A percentile compares a stretch with the other conserved stretches of the same genome.
phyloP scores from a whole-genome alignment of 140 eudicot species.

The Cichorium intybus region DNA sequence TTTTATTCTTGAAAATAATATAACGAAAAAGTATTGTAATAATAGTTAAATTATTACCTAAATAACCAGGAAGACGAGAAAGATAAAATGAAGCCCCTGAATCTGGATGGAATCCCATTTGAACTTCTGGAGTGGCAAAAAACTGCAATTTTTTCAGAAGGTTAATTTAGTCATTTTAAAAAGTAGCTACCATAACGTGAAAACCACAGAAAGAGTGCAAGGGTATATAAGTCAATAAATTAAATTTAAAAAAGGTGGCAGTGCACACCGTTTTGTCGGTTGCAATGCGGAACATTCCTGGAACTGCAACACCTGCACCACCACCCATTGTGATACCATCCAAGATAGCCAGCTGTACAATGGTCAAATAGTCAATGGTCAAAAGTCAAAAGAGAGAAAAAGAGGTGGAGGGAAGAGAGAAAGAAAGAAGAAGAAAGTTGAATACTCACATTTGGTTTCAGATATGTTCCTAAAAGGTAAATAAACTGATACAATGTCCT shows the following conservation, averaged over 20 bases:
- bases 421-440: neutral
- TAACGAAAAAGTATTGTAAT: too few relatives aligned
- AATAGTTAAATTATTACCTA: conserved; percentile 46
- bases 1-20: too few relatives aligned
- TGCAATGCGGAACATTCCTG: conserved; percentile 85
- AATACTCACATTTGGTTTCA: conserved; percentile 87
- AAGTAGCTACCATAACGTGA: conserved; percentile 3
- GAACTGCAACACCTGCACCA: conserved; percentile 87
- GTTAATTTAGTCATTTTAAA: neutral
- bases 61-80: conserved; percentile 91
- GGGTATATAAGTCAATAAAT: neutral
- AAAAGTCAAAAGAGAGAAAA: conserved; percentile 11
- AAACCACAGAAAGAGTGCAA: neutral
- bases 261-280: conserved; percentile 87
- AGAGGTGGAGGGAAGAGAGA: conserved; percentile 2
- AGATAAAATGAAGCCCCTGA: conserved; percentile 95
- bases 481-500: conserved; percentile 70
- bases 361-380: conserved; percentile 10
- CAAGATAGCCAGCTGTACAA: conserved; percentile 72
- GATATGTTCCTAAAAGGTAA: conserved; percentile 82
- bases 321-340: conserved; percentile 91
- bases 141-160: conserved; percentile 45
- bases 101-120: conserved; percentile 94
- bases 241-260: conserved; percentile 11
- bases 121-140: conserved; percentile 77